A percentile compares a stretch with the other conserved stretches of the same genome.
phyloP scores from a whole-genome alignment of 2,329 filamentous ascomycete genomes.

The Talaromyces sp. region DNA sequence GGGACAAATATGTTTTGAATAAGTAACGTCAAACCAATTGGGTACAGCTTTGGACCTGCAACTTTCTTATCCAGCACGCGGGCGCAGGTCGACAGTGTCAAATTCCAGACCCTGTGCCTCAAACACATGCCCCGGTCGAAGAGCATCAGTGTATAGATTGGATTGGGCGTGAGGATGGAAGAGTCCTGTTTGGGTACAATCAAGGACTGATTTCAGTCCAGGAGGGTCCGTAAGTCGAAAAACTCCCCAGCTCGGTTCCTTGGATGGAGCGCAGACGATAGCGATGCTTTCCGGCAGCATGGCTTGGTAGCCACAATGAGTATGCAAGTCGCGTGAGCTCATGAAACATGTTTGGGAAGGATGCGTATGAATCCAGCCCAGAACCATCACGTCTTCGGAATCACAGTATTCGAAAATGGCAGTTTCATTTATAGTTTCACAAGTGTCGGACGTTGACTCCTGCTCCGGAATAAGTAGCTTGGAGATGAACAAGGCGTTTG shows the following conservation, averaged over 20 bases:
- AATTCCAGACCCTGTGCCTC: slow-evolving; percentile 62
- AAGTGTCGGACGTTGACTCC: slow-evolving; percentile 83
- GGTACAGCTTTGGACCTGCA: background rate
- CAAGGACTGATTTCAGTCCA: slow-evolving; percentile 75
- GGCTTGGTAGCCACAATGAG: slow-evolving; percentile 87
- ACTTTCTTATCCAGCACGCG: slow-evolving; percentile 5
- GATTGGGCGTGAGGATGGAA: slow-evolving; percentile 73
- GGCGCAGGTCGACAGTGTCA: slow-evolving; percentile 59
- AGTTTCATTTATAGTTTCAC: slow-evolving; percentile 84
- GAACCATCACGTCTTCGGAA: slow-evolving; percentile 71
- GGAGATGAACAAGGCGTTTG: slow-evolving; percentile 88
- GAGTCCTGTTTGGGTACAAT: slow-evolving; percentile 69
- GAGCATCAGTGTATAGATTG: slow-evolving; percentile 73
- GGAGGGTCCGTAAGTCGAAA: slow-evolving; percentile 93
- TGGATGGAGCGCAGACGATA: slow-evolving; percentile 88
- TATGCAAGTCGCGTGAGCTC: slow-evolving; percentile 90
- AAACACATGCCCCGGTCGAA: slow-evolving; percentile 65
- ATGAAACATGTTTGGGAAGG: slow-evolving; percentile 97
- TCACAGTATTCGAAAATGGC: slow-evolving; percentile 87
- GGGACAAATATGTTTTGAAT: background rate
- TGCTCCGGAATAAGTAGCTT: slow-evolving; percentile 88
- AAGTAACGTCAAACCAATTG: background rate
- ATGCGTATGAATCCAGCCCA: slow-evolving; percentile 98
- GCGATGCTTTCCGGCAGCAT: slow-evolving; percentile 96
- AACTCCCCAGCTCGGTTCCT: slow-evolving; percentile 71